Evolutionary conservation across 2,329 filamentous ascomycete genomes (phyloP).

Genomic region (Periconia macrospinosa): DNA sequence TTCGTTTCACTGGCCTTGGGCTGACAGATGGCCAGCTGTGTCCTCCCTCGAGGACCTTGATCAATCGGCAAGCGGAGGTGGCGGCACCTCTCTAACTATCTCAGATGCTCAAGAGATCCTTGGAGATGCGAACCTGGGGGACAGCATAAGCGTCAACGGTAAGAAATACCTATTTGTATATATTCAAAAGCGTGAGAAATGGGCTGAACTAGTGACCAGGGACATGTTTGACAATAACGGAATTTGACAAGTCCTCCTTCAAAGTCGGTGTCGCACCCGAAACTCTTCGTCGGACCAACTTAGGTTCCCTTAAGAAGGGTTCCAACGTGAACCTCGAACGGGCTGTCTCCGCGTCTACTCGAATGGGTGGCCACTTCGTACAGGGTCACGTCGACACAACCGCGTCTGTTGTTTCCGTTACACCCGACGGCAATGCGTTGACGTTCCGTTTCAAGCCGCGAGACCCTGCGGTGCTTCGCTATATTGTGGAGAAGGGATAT

Average conservation of each 20-base stretch:
- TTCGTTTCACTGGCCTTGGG: constrained; percentile 12
- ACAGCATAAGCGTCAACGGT: constrained; percentile 95
- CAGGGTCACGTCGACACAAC: constrained; percentile 96
- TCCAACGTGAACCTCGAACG: constrained; percentile 89
- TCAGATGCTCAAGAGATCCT: constrained; percentile 75
- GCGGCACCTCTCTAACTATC: constrained; percentile 90
- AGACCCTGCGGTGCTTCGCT: constrained; percentile 71
- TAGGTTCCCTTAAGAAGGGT: constrained; percentile 69
- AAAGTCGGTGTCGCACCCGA: constrained; percentile 94
- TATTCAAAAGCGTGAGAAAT: background rate
- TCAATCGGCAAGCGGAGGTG: constrained; percentile 67
- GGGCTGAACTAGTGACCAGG: constrained; percentile 38
- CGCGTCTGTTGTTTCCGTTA: constrained; percentile 72
- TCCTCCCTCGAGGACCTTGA: constrained; percentile 79
- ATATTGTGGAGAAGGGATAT: constrained; percentile 96
- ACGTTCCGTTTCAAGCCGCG: constrained; percentile 81
- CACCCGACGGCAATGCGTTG: constrained; percentile 84
- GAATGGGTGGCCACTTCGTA: constrained; percentile 98
- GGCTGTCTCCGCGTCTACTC: constrained; percentile 84
- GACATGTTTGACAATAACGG: constrained; percentile 91
- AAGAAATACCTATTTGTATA: constrained; percentile 6
- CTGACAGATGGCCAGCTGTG: constrained; percentile 64
- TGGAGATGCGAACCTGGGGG: constrained; percentile 79
- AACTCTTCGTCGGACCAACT: constrained; percentile 91
- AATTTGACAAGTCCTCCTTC: constrained; percentile 67